Conservation (phyloP, 306 rosid species). For the Trifolium repens region DNA sequence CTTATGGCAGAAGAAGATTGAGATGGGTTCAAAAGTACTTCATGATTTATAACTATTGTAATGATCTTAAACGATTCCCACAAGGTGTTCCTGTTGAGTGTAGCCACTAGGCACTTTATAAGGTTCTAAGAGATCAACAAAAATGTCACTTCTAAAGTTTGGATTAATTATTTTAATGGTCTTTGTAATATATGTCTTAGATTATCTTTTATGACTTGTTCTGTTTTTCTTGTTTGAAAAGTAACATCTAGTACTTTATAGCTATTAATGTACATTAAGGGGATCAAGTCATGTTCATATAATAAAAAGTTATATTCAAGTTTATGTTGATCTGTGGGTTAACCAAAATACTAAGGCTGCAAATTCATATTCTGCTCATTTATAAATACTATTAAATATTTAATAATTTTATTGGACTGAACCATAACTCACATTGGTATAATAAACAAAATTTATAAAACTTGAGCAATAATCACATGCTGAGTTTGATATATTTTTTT, state of each 20-base stretch:
- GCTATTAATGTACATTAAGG: slow-evolving; percentile 34
- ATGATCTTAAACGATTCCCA: slow-evolving; percentile 53
- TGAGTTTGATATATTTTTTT: neutral
- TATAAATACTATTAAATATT: neutral
- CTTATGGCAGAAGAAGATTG: slow-evolving; percentile 50
- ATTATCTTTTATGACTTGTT: slow-evolving; percentile 22
- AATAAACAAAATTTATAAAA: neutral
- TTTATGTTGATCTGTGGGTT: neutral
- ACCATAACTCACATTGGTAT: neutral
- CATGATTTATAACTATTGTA: slow-evolving; percentile 59
- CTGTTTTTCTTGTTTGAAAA: neutral
- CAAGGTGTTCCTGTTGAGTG: slow-evolving; percentile 62
- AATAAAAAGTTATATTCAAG: slow-evolving; percentile 22
- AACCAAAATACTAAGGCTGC: neutral
- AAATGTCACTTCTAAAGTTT: neutral
- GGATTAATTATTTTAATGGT: slow-evolving; percentile 12
- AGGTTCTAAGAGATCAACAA: slow-evolving; percentile 40
- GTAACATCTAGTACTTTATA: slow-evolving; percentile 1
- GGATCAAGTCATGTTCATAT: slow-evolving; percentile 12
- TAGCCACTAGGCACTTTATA: slow-evolving; percentile 11
- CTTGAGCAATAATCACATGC: neutral
- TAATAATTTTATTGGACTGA: no score
- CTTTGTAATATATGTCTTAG: slow-evolving; percentile 42
- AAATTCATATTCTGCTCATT: neutral
- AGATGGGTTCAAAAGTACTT: slow-evolving; percentile 59